A percentile compares a stretch with the other conserved stretches of the same genome.
These are phyloP conservation scores for Aspergillus hiratsukae DNA, from an alignment of 2,329 filamentous ascomycete species.

Conservation along the genomic window DNA sequence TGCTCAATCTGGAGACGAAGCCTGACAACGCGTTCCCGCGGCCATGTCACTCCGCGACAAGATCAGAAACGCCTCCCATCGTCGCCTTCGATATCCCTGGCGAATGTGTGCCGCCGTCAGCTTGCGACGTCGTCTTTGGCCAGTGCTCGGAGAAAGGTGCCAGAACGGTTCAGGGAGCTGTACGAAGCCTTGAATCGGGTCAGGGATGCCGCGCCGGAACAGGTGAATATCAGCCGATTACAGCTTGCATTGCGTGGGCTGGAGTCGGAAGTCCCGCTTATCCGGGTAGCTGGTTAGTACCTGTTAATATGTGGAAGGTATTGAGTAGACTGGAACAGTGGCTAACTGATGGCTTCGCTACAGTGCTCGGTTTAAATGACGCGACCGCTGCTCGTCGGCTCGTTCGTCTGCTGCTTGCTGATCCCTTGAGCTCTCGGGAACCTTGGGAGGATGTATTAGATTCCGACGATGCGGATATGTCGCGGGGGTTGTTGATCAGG, in stretches of 20 bases:
- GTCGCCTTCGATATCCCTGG: conserved; percentile 7
- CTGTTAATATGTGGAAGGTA: too few relatives aligned
- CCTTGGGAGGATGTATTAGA: conserved; percentile 64
- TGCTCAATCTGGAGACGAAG: conserved; percentile 35
- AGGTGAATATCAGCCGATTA: conserved; percentile 56
- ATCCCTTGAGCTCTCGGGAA: conserved; percentile 60
- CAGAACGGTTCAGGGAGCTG: conserved; percentile 48
- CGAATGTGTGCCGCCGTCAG: conserved; percentile 19
- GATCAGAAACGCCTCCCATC: conserved; percentile 8
- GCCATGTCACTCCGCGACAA: conserved; percentile 10
- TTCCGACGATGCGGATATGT: conserved; percentile 41
- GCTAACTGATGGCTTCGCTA: conserved; percentile 1
- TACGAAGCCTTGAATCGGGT: conserved; percentile 52
- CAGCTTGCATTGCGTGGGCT: conserved; percentile 57
- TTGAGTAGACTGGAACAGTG: too few relatives aligned
- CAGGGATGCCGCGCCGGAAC: conserved; percentile 49
- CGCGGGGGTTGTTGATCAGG: conserved; percentile 60
- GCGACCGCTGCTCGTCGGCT: conserved; percentile 53
- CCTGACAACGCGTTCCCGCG: conserved; percentile 25
- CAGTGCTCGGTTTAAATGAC: conserved; percentile 50
- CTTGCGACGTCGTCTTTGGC: conserved; percentile 51
- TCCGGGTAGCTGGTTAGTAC: conserved; percentile 51
- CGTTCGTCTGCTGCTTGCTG: conserved; percentile 64
- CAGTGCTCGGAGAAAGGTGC: conserved; percentile 51
- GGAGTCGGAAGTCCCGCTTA: conserved; percentile 50